These are phyloP conservation scores for Pseudogymnoascus sp. DNA, from an alignment of 2,329 filamentous ascomycete species.

Conservation along the genomic window DNA sequence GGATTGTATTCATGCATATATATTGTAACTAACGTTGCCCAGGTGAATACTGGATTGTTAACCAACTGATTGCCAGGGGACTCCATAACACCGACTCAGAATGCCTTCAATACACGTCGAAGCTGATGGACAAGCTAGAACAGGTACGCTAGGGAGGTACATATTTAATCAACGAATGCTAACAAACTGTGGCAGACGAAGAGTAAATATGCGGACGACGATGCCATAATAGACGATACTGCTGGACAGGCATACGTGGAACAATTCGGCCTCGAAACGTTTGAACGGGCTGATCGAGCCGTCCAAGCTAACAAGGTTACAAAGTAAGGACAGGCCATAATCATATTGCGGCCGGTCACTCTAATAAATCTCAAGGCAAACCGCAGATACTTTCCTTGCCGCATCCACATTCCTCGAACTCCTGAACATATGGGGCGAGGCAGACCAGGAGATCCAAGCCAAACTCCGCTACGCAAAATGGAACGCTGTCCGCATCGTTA, in stretches of 20 bases:
- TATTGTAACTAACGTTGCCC: neutral
- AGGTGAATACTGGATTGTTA: slow-evolving; percentile 89
- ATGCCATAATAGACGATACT: slow-evolving; percentile 75
- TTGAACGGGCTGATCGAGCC: slow-evolving; percentile 73
- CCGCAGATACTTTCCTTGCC: slow-evolving; percentile 87
- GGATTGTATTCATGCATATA: neutral
- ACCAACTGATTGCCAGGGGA: slow-evolving; percentile 75
- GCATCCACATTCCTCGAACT: slow-evolving; percentile 89
- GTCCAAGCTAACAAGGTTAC: slow-evolving; percentile 78
- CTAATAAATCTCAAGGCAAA: slow-evolving; percentile 52
- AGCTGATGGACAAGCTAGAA: slow-evolving; percentile 87
- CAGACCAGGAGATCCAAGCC: slow-evolving; percentile 65
- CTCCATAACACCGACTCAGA: slow-evolving; percentile 74
- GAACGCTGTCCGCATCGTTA: slow-evolving; percentile 84
- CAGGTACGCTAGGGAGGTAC: slow-evolving; percentile 38
- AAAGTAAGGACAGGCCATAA: slow-evolving; percentile 49
- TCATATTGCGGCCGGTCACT: neutral
- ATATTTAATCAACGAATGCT: neutral
- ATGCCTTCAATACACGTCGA: slow-evolving; percentile 69
- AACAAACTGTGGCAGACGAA: slow-evolving; percentile 47
- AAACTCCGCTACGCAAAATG: slow-evolving; percentile 97
- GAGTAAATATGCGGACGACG: slow-evolving; percentile 63
- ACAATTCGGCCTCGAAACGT: slow-evolving; percentile 84
- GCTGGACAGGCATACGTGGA: slow-evolving; percentile 89
- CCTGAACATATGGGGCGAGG: slow-evolving; percentile 69